Conservation (phyloP, 2,329 filamentous ascomycete genomes). For the Chrysoporthe cubensis region DNA sequence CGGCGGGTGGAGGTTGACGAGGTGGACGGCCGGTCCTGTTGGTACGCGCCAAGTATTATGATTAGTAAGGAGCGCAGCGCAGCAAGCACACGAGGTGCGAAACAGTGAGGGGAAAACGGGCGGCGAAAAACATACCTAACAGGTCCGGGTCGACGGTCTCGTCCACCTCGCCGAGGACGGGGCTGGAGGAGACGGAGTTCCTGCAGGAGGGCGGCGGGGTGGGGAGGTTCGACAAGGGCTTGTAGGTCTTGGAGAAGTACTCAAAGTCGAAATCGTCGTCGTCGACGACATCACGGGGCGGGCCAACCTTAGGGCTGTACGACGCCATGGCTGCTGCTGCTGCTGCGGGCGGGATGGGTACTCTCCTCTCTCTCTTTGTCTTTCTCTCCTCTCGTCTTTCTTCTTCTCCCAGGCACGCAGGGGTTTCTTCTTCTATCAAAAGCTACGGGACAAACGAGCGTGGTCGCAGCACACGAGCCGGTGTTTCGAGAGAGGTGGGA, state of each 20-base stretch:
- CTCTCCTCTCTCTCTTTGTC: constrained; percentile 4
- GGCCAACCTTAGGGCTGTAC: constrained; percentile 23
- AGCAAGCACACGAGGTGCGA: constrained; percentile 19
- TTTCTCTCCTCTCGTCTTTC: neutral
- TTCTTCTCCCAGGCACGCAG: constrained; percentile 7
- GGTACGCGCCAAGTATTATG: neutral
- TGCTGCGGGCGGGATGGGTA: constrained; percentile 19
- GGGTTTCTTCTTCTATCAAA: constrained; percentile 20
- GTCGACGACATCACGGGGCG: constrained; percentile 34
- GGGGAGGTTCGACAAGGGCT: constrained; percentile 68
- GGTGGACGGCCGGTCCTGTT: constrained; percentile 66
- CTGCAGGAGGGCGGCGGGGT: constrained; percentile 65
- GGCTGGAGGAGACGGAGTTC: constrained; percentile 49
- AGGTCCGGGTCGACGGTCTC: constrained; percentile 48
- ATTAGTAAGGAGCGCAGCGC: too few species aligned
- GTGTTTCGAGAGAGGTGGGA: neutral
- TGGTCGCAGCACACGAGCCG: constrained; percentile 14
- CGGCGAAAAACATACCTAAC: constrained; percentile 40
- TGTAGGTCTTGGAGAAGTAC: constrained; percentile 64
- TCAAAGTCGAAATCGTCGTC: constrained; percentile 54
- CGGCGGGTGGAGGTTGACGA: constrained; percentile 68
- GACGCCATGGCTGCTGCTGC: constrained; percentile 18
- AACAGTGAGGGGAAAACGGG: neutral
- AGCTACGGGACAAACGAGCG: constrained; percentile 27
- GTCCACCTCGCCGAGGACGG: constrained; percentile 48